Evolutionary conservation across 1,284 basidiomycete species (phyloP), one percentile per base, ranked within the genome.

Genomic region (Ganoderma sp.): DNA sequence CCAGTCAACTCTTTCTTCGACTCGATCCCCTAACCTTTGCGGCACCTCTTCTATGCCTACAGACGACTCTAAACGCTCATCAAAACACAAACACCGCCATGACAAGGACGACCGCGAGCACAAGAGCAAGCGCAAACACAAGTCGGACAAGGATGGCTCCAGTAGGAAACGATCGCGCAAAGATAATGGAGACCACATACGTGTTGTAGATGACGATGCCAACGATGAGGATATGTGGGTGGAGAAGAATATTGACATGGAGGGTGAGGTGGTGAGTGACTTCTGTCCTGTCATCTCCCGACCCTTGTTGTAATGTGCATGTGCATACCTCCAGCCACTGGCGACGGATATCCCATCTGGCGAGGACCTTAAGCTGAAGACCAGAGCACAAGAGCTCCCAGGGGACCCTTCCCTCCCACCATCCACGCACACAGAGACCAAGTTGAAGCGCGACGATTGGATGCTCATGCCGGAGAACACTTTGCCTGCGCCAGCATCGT

Each of bases 201-300:
- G 81, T 50, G 86, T 91, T 34, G 85, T 90, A 1, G 91, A 91
- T 73, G 90, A 92, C 67, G 89, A 92, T 75, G 83, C 85, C 42
- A 81, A 85, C 73, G 90, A 89, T 72, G 85, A 89, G 41, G 89
- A 88, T 64, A 87, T 93, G 83, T 96, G 95, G 94, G 86, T 92
- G 45, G 94, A 96, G 81, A 95, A 94, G 83, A 92, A 94, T 73
- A 89, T 95, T 58, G 90, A 91, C 75, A 88, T 90, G 81, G 90
- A 90, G 58, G 89, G 90, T 19, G 88, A 92, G 79, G 80, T 81
- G 74, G 94, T 94, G 75, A 75, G 87, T 82, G 10, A 19, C 65
- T 42, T 25, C 48, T 22, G 52, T 70, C n/a, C 39, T 28, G 41
- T 39, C 17, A 17, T 32, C 48, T 41, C 32, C 17, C 28, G 32